Conservation (phyloP, 1,284 basidiomycete species). For the Mycena sp. region DNA sequence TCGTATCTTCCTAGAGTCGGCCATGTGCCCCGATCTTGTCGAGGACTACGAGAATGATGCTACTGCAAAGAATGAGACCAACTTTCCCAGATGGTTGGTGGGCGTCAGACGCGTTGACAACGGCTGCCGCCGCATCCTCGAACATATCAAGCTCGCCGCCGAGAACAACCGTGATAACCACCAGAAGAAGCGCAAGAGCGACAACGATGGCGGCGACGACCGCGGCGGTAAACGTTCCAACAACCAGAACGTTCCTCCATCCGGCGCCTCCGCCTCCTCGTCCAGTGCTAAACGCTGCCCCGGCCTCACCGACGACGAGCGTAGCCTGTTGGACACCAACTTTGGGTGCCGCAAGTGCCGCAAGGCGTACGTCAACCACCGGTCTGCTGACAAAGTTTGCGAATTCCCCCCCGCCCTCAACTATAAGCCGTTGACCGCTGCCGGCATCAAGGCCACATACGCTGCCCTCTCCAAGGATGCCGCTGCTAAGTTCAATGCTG, state of each 20-base stretch:
- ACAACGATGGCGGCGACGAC: neutral
- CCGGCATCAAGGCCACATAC: neutral
- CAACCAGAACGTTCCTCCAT: slow-evolving; percentile 1
- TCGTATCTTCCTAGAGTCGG: neutral
- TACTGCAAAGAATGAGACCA: neutral
- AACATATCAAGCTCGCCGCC: neutral
- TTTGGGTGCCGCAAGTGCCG: slow-evolving; percentile 3
- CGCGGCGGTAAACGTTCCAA: neutral
- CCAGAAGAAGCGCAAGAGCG: neutral
- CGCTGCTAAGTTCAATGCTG: neutral
- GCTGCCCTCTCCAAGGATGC: neutral
- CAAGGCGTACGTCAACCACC: neutral
- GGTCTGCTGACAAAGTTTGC: neutral
- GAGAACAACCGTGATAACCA: neutral
- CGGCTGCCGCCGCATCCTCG: neutral
- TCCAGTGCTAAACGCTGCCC: neutral
- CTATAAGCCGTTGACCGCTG: neutral
- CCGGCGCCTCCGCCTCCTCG: neutral
- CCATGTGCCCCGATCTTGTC: neutral
- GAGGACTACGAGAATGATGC: neutral
- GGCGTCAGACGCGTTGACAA: neutral
- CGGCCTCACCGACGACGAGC: slow-evolving; percentile 2
- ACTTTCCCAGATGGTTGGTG: neutral
- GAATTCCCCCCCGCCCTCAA: neutral
- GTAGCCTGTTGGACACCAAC: neutral